Conservation (phyloP, 2,329 filamentous ascomycete species). For the Fusarium metavorans region DNA sequence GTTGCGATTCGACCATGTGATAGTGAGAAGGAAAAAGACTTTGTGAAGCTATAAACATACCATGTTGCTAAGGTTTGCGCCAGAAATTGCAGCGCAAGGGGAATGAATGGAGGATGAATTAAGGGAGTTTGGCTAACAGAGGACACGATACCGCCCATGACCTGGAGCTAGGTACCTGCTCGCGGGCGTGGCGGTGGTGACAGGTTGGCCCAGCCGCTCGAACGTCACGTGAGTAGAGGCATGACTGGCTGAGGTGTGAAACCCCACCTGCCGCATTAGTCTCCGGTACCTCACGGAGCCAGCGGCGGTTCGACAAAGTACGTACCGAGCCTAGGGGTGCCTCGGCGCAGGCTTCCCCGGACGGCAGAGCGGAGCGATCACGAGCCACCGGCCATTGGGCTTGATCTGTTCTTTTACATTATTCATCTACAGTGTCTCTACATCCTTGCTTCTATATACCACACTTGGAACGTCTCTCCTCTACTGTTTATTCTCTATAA, state of each 20-base stretch:
- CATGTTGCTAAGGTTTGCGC: slow-evolving; percentile 39
- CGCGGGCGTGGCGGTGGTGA: slow-evolving; percentile 42
- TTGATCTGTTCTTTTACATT: slow-evolving; percentile 26
- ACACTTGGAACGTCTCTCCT: not conserved
- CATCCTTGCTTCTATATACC: not conserved
- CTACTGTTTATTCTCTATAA: not conserved
- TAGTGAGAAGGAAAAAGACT: not conserved
- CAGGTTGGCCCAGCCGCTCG: slow-evolving; percentile 41
- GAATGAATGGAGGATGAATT: slow-evolving; percentile 21
- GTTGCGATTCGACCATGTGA: not conserved
- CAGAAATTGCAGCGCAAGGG: slow-evolving; percentile 26
- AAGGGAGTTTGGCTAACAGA: slow-evolving; percentile 41
- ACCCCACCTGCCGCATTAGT: slow-evolving; percentile 42
- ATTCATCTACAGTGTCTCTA: slow-evolving; percentile 26
- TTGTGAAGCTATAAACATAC: slow-evolving; percentile 25
- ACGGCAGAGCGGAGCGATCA: slow-evolving; percentile 41
- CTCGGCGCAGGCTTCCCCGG: slow-evolving; percentile 43
- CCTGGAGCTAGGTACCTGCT: slow-evolving; percentile 39
- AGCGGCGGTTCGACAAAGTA: slow-evolving; percentile 8
- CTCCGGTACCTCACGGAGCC: slow-evolving; percentile 7
- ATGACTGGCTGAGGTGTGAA: slow-evolving; percentile 16
- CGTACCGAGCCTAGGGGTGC: slow-evolving; percentile 29
- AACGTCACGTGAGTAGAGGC: slow-evolving; percentile 35
- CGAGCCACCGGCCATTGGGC: slow-evolving; percentile 37
- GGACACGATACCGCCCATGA: slow-evolving; percentile 47